These are phyloP conservation scores for Barnettozyma sucrosica DNA, from an alignment of 805 yeast genomes.

Conservation along the genomic window DNA sequence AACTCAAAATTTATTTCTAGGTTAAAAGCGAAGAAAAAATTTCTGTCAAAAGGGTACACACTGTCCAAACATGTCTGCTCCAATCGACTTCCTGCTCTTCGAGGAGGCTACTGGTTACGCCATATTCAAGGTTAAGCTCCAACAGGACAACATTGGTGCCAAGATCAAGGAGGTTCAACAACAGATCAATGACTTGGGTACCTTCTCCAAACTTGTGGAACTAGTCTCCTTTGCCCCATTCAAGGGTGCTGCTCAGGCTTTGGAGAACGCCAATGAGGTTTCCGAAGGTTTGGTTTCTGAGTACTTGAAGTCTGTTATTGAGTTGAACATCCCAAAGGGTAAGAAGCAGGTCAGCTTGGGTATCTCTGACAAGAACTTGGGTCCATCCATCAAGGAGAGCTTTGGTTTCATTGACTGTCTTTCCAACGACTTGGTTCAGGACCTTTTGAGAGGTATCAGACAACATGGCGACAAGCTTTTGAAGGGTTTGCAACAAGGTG, in stretches of 20 bases:
- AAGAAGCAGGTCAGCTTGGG: constrained; percentile 71
- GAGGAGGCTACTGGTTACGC: constrained; percentile 99
- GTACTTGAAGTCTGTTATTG: constrained; percentile 81
- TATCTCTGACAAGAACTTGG: constrained; percentile 90
- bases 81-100: constrained; percentile 84
- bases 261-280: constrained; percentile 96
- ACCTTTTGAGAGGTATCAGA: constrained; percentile 91
- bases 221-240: constrained; percentile 95
- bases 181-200: constrained; percentile 77
- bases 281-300: constrained; percentile 96
- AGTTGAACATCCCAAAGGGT: constrained; percentile 82
- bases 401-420: constrained; percentile 88
- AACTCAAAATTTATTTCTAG: constrained; percentile 1
- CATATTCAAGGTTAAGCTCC: constrained; percentile 85
- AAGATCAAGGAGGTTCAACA: constrained; percentile 91
- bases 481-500: constrained; percentile 90
- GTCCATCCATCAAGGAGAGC: constrained; percentile 90
- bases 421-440: constrained; percentile 90
- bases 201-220: constrained; percentile 88
- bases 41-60: background rate
- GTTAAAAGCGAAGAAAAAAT: background rate
- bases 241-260: constrained; percentile 98
- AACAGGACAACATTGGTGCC: constrained; percentile 91
- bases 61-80: constrained; percentile 42
- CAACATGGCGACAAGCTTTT: constrained; percentile 82